Base-by-base conservation (phyloP, 495 filamentous ascomycete genomes). In the Lasiosphaeriaceae sp. region DNA sequence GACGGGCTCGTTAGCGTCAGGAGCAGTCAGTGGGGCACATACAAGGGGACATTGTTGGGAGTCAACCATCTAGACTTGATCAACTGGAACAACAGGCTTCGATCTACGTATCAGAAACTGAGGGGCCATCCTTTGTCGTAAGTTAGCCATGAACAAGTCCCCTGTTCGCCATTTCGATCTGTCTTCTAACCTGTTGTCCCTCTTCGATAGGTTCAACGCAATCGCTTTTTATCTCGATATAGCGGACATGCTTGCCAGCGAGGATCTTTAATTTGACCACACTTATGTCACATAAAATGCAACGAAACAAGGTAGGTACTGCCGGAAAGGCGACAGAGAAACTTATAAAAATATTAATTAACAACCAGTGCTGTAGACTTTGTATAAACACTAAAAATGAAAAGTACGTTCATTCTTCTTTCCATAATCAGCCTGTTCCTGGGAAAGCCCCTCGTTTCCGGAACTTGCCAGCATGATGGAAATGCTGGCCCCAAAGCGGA, bases 211-310 rank as follows among this genome's bases (percentile, higher is more conserved):
- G 29, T 96, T 97, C 75, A 97, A 97, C 65, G 93, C 92, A 3
- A 86, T 97, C 61, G 92, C 93, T 0, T 96, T 97, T 64, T 97
- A 97, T 66, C 83, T 96, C 26, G 88, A 88, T 62, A 94, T 97
- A 69, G 86, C 86, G 70, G 88, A 91, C 66, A 92, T 90, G 88
- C 77, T 92, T 16, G 86, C 89, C 1, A 86, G 86, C 54, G 86
- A 90, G 60, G 86, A 82, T 4, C 66, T 88, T 34, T 90, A 55
- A 31, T 31, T n/a, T n/a, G n/a, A n/a, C n/a, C n/a, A n/a, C n/a
- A 37, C 34, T 37, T 37, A 37, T 37, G 34, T 1, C n/a, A n/a
- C n/a, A n/a, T n/a, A n/a, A n/a, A n/a, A n/a, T n/a, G n/a, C n/a
- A n/a, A n/a, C n/a, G n/a, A n/a, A n/a, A n/a, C n/a, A n/a, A n/a